Evolutionary conservation across 306 rosid genomes (phyloP).

Genomic region (Trifolium subterraneum): DNA sequence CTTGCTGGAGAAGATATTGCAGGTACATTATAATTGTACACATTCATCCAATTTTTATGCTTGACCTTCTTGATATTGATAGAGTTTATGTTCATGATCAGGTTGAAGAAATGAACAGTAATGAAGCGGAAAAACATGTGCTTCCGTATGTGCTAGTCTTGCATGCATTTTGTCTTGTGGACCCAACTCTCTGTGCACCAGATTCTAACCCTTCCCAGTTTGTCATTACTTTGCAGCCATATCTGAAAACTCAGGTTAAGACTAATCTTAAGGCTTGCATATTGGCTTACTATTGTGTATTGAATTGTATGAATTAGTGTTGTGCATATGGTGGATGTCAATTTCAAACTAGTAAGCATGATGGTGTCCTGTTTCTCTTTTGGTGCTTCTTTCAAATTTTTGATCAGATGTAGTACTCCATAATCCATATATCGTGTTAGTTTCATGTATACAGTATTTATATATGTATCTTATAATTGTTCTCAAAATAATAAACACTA

Average conservation of each 20-base stretch:
- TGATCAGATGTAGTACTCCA: constrained; percentile 8
- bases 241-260: constrained; percentile 89
- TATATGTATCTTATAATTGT: neutral
- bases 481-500: constrained; percentile 7
- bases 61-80: constrained; percentile 26
- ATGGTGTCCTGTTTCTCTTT: constrained; percentile 27
- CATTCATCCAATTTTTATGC: constrained; percentile 18
- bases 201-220: constrained; percentile 91
- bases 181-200: constrained; percentile 91
- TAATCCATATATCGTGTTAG: constrained; percentile 9
- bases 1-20: constrained; percentile 91
- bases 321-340: constrained; percentile 9
- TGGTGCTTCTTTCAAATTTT: constrained; percentile 32
- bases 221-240: constrained; percentile 97
- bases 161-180: constrained; percentile 96
- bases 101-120: constrained; percentile 82
- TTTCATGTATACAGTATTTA: constrained; percentile 4
- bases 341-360: constrained; percentile 16
- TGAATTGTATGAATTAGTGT: constrained; percentile 9
- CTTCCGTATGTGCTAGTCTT: constrained; percentile 88
- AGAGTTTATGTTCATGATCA: constrained; percentile 46
- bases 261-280: constrained; percentile 28
- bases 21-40: constrained; percentile 55
- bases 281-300: constrained; percentile 19
- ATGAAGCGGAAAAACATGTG: constrained; percentile 73